Evolutionary conservation across 164 flowering plant species (phyloP), one percentile per base, ranked within the genome.

Genomic region (Kingdonia uniflora): DNA sequence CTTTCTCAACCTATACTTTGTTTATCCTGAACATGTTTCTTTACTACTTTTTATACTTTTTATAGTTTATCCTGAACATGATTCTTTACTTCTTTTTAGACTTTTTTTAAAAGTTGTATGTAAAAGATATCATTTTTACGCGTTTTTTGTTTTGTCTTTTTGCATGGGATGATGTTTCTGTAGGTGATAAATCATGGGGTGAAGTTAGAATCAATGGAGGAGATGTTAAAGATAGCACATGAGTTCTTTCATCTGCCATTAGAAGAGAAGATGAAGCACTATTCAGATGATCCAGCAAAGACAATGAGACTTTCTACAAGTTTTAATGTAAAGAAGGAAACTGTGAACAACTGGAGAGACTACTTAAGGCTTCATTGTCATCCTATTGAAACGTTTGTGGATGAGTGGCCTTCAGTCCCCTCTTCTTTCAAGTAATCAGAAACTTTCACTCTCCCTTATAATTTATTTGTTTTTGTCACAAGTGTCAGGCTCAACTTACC

Each of bases 151-250:
- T 14, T 41, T 41, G 15, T 3, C 44, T 13, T 10, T 11, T 39
- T 55, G 1, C n/a, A n/a, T n/a, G n/a, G n/a, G n/a, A n/a, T n/a
- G n/a, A n/a, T n/a, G n/a, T n/a, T n/a, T n/a, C n/a, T 22, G 42
- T 42, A 80, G 83, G 69, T 80, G 1, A 77, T 68, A 62, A 83
- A 83, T 65, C 87, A 83, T 53, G 84, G 84, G 7, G 52, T 83
- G 6, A 69, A 82, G 2, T 66, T 64, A n/a, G n/a, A 5, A 2
- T 60, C 65, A 54, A 56, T 84, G 11, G 53, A 66, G 2, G 67
- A 61, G 11, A 70, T 84, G 67, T 12, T 79, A 17, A 4, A 38
- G 16, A 33, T 70, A 11, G 65, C 81, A 1, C 71, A 65, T 42
- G 78, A 77, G 5, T 83, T 83, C 49, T 83, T 79, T 67, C 8